Base-by-base conservation (phyloP, 139 green algal genomes). In the Protoeuglena noctilucae region DNA sequence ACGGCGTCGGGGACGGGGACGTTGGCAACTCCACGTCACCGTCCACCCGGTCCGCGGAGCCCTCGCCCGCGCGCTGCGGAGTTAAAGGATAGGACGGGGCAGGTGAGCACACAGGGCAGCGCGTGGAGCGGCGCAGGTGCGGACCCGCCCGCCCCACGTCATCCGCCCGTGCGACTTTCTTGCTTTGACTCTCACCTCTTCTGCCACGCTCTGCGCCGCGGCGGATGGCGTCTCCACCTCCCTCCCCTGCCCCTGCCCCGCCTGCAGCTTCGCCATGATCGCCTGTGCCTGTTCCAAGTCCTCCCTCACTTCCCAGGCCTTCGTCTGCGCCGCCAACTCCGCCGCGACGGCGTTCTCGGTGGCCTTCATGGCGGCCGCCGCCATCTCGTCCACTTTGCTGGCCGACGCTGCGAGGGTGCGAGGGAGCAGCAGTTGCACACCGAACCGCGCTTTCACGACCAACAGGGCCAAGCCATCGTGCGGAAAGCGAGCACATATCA, bases 181-280 rank as follows among this genome's bases (percentile, higher is more conserved):
- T n/a, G n/a, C n/a, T n/a, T n/a, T n/a, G n/a, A n/a, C n/a, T n/a
- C n/a, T n/a, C n/a, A n/a, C 83, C 28, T 86, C 78, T 24, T 76
- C 73, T 16, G 89, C 80, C 27, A 80, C 81, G 29, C 64, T 50
- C 65, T 89, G 79, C 2, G 79, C 80, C n/a, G 76, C 71, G n/a
- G n/a, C n/a, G n/a, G n/a, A n/a, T n/a, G n/a, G n/a, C n/a, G n/a
- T n/a, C n/a, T n/a, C n/a, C n/a, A n/a, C n/a, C n/a, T n/a, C n/a
- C 57, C 71, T 68, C 84, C 3, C 53, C 39, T 60, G 28, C 53
- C 51, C n/a, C 30, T 40, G 19, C 21, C 14, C 53, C 17, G n/a
- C 53, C 45, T 56, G 5, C 5, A 29, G 28, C 51, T 57, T 57
- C 22, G 49, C 26, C 24, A 4, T n/a, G n/a, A 24, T 41, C 19